Conservation (phyloP, 2,329 filamentous ascomycete genomes). For the Cercospora canescens region DNA sequence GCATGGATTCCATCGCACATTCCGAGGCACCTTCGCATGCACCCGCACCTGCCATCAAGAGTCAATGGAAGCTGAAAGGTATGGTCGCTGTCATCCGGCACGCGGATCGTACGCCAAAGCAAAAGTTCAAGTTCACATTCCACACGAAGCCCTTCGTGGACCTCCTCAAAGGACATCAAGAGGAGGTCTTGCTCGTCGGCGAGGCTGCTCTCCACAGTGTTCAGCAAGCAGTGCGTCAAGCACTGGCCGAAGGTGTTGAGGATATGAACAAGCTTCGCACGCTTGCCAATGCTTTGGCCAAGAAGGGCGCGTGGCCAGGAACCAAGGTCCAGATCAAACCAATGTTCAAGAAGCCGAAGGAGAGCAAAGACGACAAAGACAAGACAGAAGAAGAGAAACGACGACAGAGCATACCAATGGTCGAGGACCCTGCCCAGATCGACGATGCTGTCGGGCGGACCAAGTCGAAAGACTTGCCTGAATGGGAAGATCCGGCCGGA, state of each 20-base stretch:
- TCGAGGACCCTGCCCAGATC: slow-evolving; percentile 7
- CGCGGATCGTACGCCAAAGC: slow-evolving; percentile 95
- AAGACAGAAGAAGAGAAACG: slow-evolving; percentile 57
- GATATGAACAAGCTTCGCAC: slow-evolving; percentile 83
- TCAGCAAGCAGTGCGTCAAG: slow-evolving; percentile 79
- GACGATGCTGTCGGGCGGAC: background rate
- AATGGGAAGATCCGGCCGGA: slow-evolving; percentile 30
- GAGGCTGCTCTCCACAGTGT: slow-evolving; percentile 88
- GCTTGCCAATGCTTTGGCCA: slow-evolving; percentile 81
- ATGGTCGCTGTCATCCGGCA: slow-evolving; percentile 96
- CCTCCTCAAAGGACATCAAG: slow-evolving; percentile 89
- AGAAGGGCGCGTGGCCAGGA: slow-evolving; percentile 90
- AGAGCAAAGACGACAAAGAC: slow-evolving; percentile 17
- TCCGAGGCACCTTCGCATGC: slow-evolving; percentile 34
- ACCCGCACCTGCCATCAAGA: slow-evolving; percentile 66
- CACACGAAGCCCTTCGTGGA: slow-evolving; percentile 96
- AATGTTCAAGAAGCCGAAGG: slow-evolving; percentile 89
- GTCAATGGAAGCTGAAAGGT: slow-evolving; percentile 97
- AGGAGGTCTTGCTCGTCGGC: slow-evolving; percentile 92
- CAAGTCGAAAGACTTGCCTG: slow-evolving; percentile 20
- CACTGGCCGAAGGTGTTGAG: slow-evolving; percentile 76
- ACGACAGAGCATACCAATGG: slow-evolving; percentile 15
- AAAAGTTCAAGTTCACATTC: slow-evolving; percentile 99
- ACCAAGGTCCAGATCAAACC: slow-evolving; percentile 99
- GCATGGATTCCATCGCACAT: slow-evolving; percentile 17